Evolutionary conservation across 2,329 filamentous ascomycete genomes (phyloP).

Genomic region (Hortaea werneckii): DNA sequence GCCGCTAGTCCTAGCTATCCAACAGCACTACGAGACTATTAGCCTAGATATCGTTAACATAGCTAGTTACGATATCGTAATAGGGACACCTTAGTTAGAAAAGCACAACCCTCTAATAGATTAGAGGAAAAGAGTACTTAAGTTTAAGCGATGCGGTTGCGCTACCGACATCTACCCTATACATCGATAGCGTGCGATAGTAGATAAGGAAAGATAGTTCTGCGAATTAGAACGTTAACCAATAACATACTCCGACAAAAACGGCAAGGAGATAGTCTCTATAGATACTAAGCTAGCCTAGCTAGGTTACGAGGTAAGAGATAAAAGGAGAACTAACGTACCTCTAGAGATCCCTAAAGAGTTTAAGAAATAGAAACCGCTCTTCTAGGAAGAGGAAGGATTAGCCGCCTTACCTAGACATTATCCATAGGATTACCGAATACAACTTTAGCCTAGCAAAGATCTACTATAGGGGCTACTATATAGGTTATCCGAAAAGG

Average conservation of each 20-base stretch:
- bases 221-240: neutral
- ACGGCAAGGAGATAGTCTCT: neutral
- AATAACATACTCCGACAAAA: neutral
- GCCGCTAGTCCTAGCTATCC: conserved; percentile 4
- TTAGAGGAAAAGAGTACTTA: conserved; percentile 8
- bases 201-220: conserved; percentile 9
- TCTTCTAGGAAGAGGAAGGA: conserved; percentile 10
- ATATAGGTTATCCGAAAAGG: conserved; percentile 6
- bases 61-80: conserved; percentile 7
- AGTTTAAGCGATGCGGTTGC: conserved; percentile 5
- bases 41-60: conserved; percentile 8
- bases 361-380: conserved; percentile 7
- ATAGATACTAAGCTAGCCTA: neutral
- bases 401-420: conserved; percentile 7
- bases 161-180: conserved; percentile 3
- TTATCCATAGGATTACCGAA: conserved; percentile 8
- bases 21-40: conserved; percentile 7
- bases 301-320: conserved; percentile 3
- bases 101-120: conserved; percentile 6
- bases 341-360: conserved; percentile 4
- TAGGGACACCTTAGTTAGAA: conserved; percentile 10
- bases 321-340: neutral
- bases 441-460: conserved; percentile 5
- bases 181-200: conserved; percentile 2
- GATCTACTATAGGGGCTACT: conserved; percentile 6